Base-by-base conservation (phyloP, 305 asterid genomes). In the Fraxinus ornus region DNA sequence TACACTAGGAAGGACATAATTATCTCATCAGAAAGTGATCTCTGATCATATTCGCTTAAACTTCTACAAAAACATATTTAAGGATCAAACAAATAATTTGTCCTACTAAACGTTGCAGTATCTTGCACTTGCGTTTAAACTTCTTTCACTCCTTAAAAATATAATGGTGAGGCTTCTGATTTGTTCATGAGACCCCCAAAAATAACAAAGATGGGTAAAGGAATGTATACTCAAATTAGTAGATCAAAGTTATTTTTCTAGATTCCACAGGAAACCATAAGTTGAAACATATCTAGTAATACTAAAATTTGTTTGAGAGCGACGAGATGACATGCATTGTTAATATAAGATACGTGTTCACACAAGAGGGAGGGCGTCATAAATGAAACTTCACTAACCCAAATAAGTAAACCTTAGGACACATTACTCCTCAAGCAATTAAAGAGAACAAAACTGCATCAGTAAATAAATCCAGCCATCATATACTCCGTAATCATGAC, bases 31-130 rank as follows among this genome's bases (percentile, higher is more conserved):
- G 36, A 72, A 66, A 60, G 24, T 44, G 24, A 32, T 4, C 41
- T 21, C 35, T 55, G 30, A 60, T 60, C 70, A 5, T 75, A 35
- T 10, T 22, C 66, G 15, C 71, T 44, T 81, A 76, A 30, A 52
- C 62, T 52, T 52, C 62, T 52, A 17, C 62, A 5, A 52, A 52
- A 52, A 64, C 41, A 73, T 41, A 72, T 77, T 79, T 44, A 66
- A 49, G 71, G 77, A 41, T 81, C 74, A 47, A 57, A 55, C 80
- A 35, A 77, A 15, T 71, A 37, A 49, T 55, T 68, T 28, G 79
- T 60, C 39, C 77, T 24, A 62, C 47, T n/a, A 37, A 78, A 57
- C 55, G 80, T 32, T 49, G 68, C 36, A 55, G 35, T 70, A 71
- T 37, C 64, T 35, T 32, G 64, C 66, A 66, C 52, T 44, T 7